Percentiles rank a stretch among this genome's conserved stretches.
These are phyloP conservation scores for Mallotus nudiflorus DNA, from an alignment of 345 rosid species.

Conservation along the genomic window DNA sequence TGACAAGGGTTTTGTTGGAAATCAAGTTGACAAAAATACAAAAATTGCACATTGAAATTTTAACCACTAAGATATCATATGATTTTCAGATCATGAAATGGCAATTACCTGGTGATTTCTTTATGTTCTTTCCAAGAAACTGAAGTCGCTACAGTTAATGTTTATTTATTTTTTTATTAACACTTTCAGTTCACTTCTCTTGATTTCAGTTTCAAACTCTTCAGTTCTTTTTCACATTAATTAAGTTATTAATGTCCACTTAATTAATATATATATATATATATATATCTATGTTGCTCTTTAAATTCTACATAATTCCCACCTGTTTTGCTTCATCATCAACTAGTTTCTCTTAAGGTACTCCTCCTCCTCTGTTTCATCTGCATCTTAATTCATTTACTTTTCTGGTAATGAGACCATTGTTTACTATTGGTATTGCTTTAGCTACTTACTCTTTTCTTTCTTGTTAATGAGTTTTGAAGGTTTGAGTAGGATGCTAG, in stretches of 20 bases:
- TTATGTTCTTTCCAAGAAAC: background rate
- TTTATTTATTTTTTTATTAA: background rate
- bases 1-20: background rate
- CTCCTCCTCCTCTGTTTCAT: too few relatives aligned
- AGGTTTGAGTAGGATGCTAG: too few relatives aligned
- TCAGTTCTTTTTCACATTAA: background rate
- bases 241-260: too few relatives aligned
- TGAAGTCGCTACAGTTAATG: too few relatives aligned
- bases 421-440: too few relatives aligned
- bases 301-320: background rate
- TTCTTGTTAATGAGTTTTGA: too few relatives aligned
- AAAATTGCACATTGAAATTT: background rate
- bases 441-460: too few relatives aligned
- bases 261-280: too few relatives aligned
- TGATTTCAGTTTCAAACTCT: background rate
- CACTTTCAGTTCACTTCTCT: background rate
- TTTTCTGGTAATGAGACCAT: too few relatives aligned
- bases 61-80: background rate
- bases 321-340: too few relatives aligned
- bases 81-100: background rate
- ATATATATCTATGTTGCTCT: background rate
- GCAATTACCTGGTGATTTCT: background rate
- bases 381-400: too few relatives aligned
- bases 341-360: too few relatives aligned
- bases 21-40: background rate